Conservation (phyloP, 306 rosid species). For the Trifolium repens region DNA sequence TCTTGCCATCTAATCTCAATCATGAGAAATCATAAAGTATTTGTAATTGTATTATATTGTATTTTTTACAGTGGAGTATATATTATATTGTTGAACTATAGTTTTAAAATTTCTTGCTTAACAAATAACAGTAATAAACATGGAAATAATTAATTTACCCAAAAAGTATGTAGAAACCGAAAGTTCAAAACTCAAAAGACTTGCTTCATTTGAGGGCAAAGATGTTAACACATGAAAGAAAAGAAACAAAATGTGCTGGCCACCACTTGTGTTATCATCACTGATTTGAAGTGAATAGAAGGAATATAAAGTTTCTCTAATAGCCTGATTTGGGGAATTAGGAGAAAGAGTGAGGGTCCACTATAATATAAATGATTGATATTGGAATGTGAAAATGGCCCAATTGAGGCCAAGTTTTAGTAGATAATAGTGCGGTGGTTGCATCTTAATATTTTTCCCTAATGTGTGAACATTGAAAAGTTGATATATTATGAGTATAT, state of each 20-base stretch:
- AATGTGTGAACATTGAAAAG: not conserved
- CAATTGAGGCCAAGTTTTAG: not conserved
- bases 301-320: conserved; percentile 6
- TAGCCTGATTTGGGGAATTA: conserved; percentile 16
- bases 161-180: conserved; percentile 30
- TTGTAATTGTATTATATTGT: too few relatives aligned
- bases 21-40: too few relatives aligned
- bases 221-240: conserved; percentile 28
- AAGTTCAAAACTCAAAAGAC: conserved; percentile 24
- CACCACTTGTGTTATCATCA: conserved; percentile 37
- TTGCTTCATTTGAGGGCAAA: conserved; percentile 45
- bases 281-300: conserved; percentile 27
- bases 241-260: conserved; percentile 43
- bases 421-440: not conserved
- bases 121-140: too few relatives aligned
- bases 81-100: too few relatives aligned
- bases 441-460: not conserved
- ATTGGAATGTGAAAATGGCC: not conserved
- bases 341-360: conserved; percentile 22
- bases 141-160: not conserved
- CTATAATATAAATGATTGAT: conserved; percentile 15
- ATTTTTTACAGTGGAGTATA: too few relatives aligned
- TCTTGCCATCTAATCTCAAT: too few relatives aligned
- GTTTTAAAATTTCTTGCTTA: too few relatives aligned
- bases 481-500: not conserved